A percentile compares a stretch with the other conserved stretches of the same genome.
Evolutionary conservation across 2,329 filamentous ascomycete species (phyloP).

Genomic region (Penicillium sclerotigenum): DNA sequence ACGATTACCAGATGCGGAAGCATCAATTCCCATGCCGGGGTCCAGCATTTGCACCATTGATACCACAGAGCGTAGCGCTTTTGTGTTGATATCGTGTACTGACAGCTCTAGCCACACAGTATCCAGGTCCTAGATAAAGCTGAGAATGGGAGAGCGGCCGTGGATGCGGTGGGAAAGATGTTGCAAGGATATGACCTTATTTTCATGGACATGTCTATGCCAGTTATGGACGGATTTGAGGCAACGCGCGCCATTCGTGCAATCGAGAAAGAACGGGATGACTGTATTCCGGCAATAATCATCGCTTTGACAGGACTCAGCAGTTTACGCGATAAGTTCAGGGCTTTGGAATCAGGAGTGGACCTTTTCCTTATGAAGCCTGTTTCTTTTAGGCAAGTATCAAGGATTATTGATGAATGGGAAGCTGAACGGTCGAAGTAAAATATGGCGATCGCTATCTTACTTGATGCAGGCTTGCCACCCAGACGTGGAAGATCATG

Average conservation of each 20-base stretch:
- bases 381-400: slow-evolving; percentile 43
- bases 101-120: not conserved
- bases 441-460: not conserved
- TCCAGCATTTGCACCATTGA: not conserved
- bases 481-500: not conserved
- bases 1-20: not conserved
- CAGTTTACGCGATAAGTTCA: slow-evolving; percentile 38
- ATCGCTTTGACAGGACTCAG: slow-evolving; percentile 46
- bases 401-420: slow-evolving; percentile 36
- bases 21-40: not conserved
- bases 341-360: slow-evolving; percentile 41
- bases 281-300: slow-evolving; percentile 33
- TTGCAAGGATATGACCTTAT: slow-evolving; percentile 39
- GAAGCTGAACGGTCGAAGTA: not conserved
- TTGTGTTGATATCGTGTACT: not conserved
- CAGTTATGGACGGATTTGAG: slow-evolving; percentile 47
- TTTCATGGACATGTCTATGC: slow-evolving; percentile 50
- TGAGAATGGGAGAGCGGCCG: slow-evolving; percentile 40
- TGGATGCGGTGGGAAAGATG: slow-evolving; percentile 34
- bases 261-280: slow-evolving; percentile 17
- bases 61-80: not conserved
- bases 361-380: slow-evolving; percentile 48
- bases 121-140: slow-evolving; percentile 34
- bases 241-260: slow-evolving; percentile 44
- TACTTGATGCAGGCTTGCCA: not conserved